A percentile compares a stretch with the other conserved stretches of the same genome.
These are phyloP conservation scores for Sugiyamaella paludigena DNA, from an alignment of 1,139 yeast species.

Conservation along the genomic window DNA sequence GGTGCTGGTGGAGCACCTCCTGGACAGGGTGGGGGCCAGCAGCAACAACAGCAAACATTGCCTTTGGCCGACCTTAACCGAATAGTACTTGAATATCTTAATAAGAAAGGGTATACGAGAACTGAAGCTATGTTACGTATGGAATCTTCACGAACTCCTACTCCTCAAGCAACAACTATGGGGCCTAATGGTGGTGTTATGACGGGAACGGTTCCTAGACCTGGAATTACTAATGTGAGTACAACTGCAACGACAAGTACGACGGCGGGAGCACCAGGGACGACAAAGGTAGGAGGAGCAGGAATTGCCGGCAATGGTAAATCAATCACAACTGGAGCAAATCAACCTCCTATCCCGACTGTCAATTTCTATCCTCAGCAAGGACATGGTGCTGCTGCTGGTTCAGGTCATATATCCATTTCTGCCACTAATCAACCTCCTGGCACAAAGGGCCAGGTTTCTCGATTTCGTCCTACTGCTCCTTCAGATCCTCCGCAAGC, in stretches of 20 bases:
- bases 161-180: slow-evolving; percentile 42
- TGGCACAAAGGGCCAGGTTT: slow-evolving; percentile 19
- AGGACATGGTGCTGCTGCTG: slow-evolving; percentile 3
- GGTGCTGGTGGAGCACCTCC: slow-evolving; percentile 12
- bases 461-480: neutral
- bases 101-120: slow-evolving; percentile 88
- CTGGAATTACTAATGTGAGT: slow-evolving; percentile 1
- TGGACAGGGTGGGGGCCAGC: slow-evolving; percentile 18
- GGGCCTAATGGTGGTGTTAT: slow-evolving; percentile 24
- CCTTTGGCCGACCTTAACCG: slow-evolving; percentile 56
- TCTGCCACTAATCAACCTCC: slow-evolving; percentile 15
- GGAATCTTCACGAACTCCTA: slow-evolving; percentile 74
- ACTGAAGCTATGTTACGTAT: slow-evolving; percentile 93
- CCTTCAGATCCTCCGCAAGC: slow-evolving; percentile 49
- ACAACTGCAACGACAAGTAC: neutral
- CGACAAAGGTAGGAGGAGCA: no score
- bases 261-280: neutral
- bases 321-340: no score
- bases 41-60: slow-evolving; percentile 17
- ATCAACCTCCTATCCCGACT: no score
- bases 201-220: slow-evolving; percentile 18
- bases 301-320: no score
- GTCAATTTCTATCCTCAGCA: neutral
- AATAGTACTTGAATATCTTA: slow-evolving; percentile 86
- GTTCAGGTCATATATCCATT: neutral